These are phyloP conservation scores for Biscutella laevigata DNA, from an alignment of 441 rosid genomes.

Conservation along the genomic window DNA sequence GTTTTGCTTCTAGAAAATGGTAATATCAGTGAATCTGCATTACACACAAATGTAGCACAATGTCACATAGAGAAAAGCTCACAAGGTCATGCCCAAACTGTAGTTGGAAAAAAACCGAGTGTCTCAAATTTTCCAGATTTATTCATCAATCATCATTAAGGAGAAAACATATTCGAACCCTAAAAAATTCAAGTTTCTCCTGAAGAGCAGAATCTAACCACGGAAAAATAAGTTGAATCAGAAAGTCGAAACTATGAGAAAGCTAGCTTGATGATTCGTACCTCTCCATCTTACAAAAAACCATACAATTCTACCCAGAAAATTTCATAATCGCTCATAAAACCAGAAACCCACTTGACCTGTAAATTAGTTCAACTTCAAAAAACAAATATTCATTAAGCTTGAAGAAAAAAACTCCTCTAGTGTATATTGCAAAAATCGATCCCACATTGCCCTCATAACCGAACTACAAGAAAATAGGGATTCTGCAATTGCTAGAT, in stretches of 20 bases:
- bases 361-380: slow-evolving; percentile 4
- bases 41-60: background rate
- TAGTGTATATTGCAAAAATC: background rate
- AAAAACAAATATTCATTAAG: background rate
- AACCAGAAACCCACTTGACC: background rate
- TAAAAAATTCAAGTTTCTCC: background rate
- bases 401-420: background rate
- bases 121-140: background rate
- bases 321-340: background rate
- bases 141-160: background rate
- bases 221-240: background rate
- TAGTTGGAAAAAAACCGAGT: background rate
- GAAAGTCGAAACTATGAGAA: background rate
- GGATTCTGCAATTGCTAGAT: background rate
- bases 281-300: background rate
- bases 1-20: background rate
- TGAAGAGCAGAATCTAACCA: background rate
- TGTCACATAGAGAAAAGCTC: slow-evolving; percentile 15
- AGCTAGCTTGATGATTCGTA: background rate
- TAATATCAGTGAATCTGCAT: slow-evolving; percentile 13
- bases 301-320: background rate
- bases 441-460: background rate
- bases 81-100: slow-evolving; percentile 4
- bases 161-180: background rate
- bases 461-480: background rate